A percentile compares a stretch with the other conserved stretches of the same genome.
These are phyloP conservation scores for Spirogloea muscicola DNA, from an alignment of 139 green algal genomes.

Conservation along the genomic window DNA sequence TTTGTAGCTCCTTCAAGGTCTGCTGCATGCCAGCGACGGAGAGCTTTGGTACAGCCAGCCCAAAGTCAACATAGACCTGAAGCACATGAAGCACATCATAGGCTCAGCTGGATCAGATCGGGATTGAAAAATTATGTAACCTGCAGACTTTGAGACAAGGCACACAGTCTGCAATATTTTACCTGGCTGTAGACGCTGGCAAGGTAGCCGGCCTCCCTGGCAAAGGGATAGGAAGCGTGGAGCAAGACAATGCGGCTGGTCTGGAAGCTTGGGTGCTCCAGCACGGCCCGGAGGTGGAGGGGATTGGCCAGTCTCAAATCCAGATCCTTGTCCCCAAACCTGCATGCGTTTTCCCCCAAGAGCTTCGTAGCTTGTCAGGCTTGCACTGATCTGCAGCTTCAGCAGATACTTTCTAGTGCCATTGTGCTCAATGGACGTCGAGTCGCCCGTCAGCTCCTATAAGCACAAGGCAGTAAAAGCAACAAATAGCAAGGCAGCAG, in stretches of 20 bases:
- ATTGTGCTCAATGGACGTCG: too few relatives aligned
- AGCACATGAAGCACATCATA: too few relatives aligned
- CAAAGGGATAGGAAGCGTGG: constrained; percentile 19
- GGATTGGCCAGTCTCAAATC: constrained; percentile 25
- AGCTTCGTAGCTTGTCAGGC: not conserved
- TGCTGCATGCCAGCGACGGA: too few relatives aligned
- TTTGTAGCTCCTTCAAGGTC: too few relatives aligned
- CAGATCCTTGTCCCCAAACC: constrained; percentile 37
- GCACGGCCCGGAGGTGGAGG: not conserved
- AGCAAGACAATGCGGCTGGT: constrained; percentile 4
- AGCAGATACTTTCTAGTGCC: too few relatives aligned
- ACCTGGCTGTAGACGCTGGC: constrained; percentile 21
- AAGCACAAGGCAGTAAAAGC: too few relatives aligned
- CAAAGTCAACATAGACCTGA: too few relatives aligned
- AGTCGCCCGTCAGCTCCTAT: too few relatives aligned
- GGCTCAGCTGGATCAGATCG: not conserved
- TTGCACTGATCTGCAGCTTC: too few relatives aligned
- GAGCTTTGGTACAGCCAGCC: too few relatives aligned
- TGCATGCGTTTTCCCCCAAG: constrained; percentile 11
- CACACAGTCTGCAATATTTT: not conserved
- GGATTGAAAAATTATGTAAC: not conserved
- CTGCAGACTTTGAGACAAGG: not conserved
- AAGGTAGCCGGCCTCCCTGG: constrained; percentile 18
- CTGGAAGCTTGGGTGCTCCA: constrained; percentile 9
- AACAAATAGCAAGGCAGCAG: too few relatives aligned